Evolutionary conservation across 2,329 filamentous ascomycete genomes (phyloP).

Genomic region (Chalaropsis thielavioides): DNA sequence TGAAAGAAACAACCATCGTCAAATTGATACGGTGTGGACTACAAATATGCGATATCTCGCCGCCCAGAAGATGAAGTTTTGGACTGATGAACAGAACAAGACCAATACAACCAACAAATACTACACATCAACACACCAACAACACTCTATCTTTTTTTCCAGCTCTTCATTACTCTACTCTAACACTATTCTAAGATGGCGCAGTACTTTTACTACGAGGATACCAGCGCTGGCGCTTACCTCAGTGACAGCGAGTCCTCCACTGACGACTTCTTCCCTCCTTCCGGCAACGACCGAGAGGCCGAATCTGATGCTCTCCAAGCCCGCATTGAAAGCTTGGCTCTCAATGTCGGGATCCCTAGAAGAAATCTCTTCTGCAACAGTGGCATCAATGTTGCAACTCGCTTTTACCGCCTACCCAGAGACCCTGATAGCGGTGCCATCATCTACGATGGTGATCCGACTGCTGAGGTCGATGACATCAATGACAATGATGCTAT

Average conservation of each 20-base stretch:
- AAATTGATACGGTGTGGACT: no score
- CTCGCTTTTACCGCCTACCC: neutral
- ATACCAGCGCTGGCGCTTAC: neutral
- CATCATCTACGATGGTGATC: neutral
- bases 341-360: neutral
- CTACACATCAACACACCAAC: neutral
- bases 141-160: neutral
- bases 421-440: neutral
- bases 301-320: neutral
- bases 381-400: neutral
- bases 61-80: no score
- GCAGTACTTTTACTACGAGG: no score
- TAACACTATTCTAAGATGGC: neutral
- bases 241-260: neutral
- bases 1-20: no score
- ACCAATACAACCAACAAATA: neutral
- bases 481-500: neutral
- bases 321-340: neutral
- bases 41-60: no score
- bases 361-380: neutral
- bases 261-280: neutral
- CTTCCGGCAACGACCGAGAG: neutral
- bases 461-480: neutral
- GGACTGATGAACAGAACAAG: no score
- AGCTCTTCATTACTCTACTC: no score